phyloP scores from a whole-genome alignment of 2,329 filamentous ascomycete genomes.

The Hawksworthiomyces lignivorus region DNA sequence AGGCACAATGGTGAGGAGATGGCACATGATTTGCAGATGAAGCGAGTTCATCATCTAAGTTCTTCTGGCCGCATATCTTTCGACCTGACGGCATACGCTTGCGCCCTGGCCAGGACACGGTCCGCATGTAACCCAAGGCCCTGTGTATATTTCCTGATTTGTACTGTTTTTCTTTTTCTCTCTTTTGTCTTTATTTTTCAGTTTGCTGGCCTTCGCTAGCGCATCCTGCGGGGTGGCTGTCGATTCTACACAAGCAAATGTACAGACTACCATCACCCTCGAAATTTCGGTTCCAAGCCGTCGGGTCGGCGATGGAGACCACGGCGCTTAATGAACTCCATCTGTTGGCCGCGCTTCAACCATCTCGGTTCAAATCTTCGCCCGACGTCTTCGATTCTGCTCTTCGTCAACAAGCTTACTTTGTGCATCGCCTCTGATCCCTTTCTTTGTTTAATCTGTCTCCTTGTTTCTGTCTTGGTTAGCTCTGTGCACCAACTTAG shows the following conservation, averaged over 20 bases:
- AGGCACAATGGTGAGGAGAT: too few relatives aligned
- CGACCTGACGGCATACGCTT: too few relatives aligned
- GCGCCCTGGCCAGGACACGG: too few relatives aligned
- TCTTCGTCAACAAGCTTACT: background rate
- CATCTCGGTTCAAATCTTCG: constrained; percentile 14
- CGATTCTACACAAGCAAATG: background rate
- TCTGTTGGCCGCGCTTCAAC: constrained; percentile 8
- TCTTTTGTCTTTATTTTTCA: background rate
- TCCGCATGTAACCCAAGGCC: too few relatives aligned
- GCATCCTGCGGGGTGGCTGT: background rate
- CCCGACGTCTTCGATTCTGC: background rate
- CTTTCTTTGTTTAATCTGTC: background rate
- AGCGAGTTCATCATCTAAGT: too few relatives aligned
- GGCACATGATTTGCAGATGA: too few relatives aligned
- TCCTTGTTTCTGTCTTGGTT: too few relatives aligned
- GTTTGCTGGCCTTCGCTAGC: too few relatives aligned
- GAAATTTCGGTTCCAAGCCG: constrained; percentile 14
- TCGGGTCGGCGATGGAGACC: constrained; percentile 8
- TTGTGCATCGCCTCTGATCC: background rate
- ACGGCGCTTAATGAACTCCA: constrained; percentile 14
- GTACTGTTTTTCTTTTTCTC: background rate
- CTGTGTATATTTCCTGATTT: too few relatives aligned
- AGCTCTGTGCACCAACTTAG: too few relatives aligned
- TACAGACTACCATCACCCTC: too few relatives aligned
- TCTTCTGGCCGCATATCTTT: too few relatives aligned